Evolutionary conservation across 495 filamentous ascomycete genomes (phyloP).

Genomic region (Chlorociboria aeruginascens): DNA sequence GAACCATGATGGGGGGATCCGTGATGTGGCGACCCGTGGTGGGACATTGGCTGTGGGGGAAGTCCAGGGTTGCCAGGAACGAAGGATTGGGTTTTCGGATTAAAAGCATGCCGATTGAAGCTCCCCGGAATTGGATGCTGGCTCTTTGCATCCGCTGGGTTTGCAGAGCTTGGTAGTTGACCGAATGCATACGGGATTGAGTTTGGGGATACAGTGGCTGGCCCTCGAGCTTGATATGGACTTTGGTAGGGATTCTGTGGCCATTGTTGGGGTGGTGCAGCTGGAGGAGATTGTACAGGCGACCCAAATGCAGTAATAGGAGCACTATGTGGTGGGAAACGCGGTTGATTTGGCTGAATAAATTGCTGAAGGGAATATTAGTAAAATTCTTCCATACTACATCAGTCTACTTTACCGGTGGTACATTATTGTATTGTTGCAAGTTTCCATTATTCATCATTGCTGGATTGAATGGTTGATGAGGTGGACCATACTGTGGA

Average conservation of each 20-base stretch:
- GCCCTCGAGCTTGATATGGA: conserved; percentile 12
- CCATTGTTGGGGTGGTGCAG: conserved; percentile 18
- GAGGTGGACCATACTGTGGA: conserved; percentile 16
- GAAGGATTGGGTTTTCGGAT: conserved; percentile 85
- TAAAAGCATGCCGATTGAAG: conserved; percentile 76
- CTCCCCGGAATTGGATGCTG: conserved; percentile 71
- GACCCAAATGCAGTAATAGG: conserved; percentile 29
- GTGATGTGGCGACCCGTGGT: conserved; percentile 23
- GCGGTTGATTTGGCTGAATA: conserved; percentile 19
- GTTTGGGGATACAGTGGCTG: conserved; percentile 11
- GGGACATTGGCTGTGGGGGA: conserved; percentile 28
- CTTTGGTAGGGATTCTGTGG: conserved; percentile 19
- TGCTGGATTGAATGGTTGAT: conserved; percentile 22
- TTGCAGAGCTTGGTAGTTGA: conserved; percentile 58
- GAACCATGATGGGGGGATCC: conserved; percentile 24
- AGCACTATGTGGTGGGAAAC: conserved; percentile 19
- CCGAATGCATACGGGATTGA: conserved; percentile 58
- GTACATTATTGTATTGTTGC: conserved; percentile 12
- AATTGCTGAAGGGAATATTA: conserved; percentile 16
- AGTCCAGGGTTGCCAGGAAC: conserved; percentile 48
- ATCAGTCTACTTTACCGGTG: conserved; percentile 16
- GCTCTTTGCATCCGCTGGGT: conserved; percentile 52
- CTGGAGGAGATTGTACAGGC: conserved; percentile 27
- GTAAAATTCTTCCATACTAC: conserved; percentile 1
- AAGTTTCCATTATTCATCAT: conserved; percentile 27